Evolutionary conservation across 2,329 filamentous ascomycete species (phyloP), one percentile per base, ranked within the genome.

Genomic region (Calonectria multiphialidica): DNA sequence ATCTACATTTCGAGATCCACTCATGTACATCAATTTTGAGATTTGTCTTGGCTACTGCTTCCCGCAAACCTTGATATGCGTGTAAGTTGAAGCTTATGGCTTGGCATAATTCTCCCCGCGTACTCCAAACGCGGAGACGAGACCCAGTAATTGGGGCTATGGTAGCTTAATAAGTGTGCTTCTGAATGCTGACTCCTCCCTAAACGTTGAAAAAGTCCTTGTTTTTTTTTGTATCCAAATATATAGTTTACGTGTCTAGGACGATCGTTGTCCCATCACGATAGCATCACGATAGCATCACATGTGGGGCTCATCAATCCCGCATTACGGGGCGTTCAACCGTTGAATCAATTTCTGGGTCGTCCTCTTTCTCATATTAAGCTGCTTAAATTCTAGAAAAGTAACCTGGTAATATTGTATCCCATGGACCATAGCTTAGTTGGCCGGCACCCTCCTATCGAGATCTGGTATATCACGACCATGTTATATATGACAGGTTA

Each of bases 81-180:
- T 21, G n/a, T 37, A 37, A 59, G 53, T 28, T 59, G 53, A 59
- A n/a, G 21, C 23, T 28, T 50, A 6, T 9, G 35, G 37, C 53
- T 59, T 59, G 35, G 53, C 33, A 59, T 18, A 13, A 59, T 37
- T 37, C 37, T n/a, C 21, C 47, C 53, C 53, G n/a, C 53, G 53
- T 59, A 59, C 33, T 18, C 35, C 37, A 59, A 59, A 59, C 53
- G 53, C 53, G 53, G 53, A 59, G 53, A 40, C 21, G 35, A 33
- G 53, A 23, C 21, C 53, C 53, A 40, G n/a, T 40, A 59, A 53
- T 59, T 59, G 53, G 25, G 53, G 53, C 53, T 59, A 16, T 59
- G 53, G 21, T 16, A 59, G 30, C 13, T 59, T 25, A 18, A 12
- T 45, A 10, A 21, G 13, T 13, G 23, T 23, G 8, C 16, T 3